Evolutionary conservation across 1,139 yeast genomes (phyloP).

Genomic region (Lodderomyces beijingensis): DNA sequence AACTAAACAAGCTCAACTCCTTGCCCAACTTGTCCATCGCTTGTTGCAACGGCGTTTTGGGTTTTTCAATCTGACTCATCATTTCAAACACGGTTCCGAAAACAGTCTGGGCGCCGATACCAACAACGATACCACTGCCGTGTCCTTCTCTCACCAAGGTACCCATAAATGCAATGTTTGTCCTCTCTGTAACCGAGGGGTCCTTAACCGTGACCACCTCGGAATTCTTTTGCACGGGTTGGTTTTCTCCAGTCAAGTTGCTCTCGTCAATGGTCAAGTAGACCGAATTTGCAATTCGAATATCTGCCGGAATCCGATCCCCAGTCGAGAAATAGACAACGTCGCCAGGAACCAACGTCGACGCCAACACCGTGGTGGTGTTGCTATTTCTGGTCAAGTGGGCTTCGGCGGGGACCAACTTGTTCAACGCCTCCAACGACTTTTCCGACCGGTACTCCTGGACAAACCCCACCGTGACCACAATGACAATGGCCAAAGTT

Average conservation of each 20-base stretch:
- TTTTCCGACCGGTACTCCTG: conserved; percentile 95
- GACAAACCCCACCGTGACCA: conserved; percentile 91
- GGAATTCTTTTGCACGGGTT: conserved; percentile 66
- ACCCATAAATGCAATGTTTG: conserved; percentile 88
- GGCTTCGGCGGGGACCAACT: conserved; percentile 90
- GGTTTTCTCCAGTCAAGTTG: conserved; percentile 89
- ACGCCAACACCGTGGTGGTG: conserved; percentile 75
- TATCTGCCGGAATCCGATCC: conserved; percentile 92
- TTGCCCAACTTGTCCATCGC: conserved; percentile 94
- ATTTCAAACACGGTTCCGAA: conserved; percentile 87
- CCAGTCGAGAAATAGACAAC: conserved; percentile 85
- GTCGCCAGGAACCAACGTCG: conserved; percentile 90
- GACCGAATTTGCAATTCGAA: conserved; percentile 71
- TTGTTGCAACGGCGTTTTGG: conserved; percentile 90
- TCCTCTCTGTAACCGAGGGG: conserved; percentile 59
- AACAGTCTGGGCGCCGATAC: conserved; percentile 82
- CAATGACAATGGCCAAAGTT: conserved; percentile 82
- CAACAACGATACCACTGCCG: conserved; percentile 89
- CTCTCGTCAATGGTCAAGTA: conserved; percentile 86
- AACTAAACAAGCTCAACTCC: conserved; percentile 78
- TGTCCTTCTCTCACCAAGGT: conserved; percentile 93
- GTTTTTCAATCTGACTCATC: conserved; percentile 93
- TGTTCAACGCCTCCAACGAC: conserved; percentile 84
- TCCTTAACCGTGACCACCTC: conserved; percentile 29
- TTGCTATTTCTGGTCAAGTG: conserved; percentile 79